phyloP scores from a whole-genome alignment of 2,329 filamentous ascomycete genomes.

The Zymoseptoria brevis region DNA sequence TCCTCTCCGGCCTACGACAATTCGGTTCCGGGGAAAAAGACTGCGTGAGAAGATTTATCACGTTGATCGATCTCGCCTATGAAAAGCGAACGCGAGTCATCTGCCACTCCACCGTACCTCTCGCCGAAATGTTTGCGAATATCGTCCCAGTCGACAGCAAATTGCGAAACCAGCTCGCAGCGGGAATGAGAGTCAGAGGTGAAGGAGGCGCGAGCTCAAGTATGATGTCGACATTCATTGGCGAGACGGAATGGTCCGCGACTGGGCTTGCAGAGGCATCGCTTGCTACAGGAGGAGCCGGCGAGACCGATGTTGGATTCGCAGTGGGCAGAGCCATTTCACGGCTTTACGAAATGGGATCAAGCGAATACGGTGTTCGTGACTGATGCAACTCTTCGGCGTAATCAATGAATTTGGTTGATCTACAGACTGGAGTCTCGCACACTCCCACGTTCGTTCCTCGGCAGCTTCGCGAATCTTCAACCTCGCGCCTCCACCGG shows the following conservation, averaged over 20 bases:
- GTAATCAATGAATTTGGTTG: background rate
- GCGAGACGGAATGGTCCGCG: conserved; percentile 24
- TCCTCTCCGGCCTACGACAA: conserved; percentile 14
- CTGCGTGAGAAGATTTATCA: conserved; percentile 64
- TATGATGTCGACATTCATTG: conserved; percentile 26
- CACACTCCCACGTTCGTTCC: too few relatives aligned
- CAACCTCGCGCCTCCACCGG: too few relatives aligned
- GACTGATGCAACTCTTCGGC: background rate
- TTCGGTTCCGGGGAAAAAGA: conserved; percentile 47
- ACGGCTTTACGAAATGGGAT: conserved; percentile 24
- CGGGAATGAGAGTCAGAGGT: conserved; percentile 19
- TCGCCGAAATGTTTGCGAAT: conserved; percentile 21
- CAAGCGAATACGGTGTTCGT: conserved; percentile 7
- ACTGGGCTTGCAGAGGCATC: conserved; percentile 21
- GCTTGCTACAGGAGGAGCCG: conserved; percentile 23
- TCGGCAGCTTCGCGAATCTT: too few relatives aligned
- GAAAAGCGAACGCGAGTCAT: conserved; percentile 66
- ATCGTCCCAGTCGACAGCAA: conserved; percentile 16
- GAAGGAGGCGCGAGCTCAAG: conserved; percentile 22
- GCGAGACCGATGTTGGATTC: conserved; percentile 25
- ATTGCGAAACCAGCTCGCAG: conserved; percentile 5
- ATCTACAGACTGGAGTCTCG: background rate
- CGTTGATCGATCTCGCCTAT: conserved; percentile 67
- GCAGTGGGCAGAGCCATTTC: conserved; percentile 23
- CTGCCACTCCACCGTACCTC: conserved; percentile 15